Evolutionary conservation across 2,329 filamentous ascomycete species (phyloP).

Genomic region (Metarhizium guizhouense): DNA sequence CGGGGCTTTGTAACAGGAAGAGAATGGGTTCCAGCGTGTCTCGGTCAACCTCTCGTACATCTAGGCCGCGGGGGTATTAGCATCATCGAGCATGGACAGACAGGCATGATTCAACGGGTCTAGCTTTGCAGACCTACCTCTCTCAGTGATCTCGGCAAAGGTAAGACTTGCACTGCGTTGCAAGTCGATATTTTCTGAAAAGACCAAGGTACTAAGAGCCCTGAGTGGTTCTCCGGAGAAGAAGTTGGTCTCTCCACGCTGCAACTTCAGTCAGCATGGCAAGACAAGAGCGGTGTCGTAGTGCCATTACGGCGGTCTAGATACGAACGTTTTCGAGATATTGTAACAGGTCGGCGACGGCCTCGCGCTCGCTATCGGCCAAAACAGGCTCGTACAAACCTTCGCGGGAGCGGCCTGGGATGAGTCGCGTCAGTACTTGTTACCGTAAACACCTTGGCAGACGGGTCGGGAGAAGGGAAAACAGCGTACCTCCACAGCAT

Average conservation of each 20-base stretch:
- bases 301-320: not conserved
- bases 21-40: conserved; percentile 94
- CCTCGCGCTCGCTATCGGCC: conserved; percentile 92
- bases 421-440: conserved; percentile 18
- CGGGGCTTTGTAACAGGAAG: conserved; percentile 85
- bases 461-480: not conserved
- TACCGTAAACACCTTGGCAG: conserved; percentile 2
- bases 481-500: conserved; percentile 43
- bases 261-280: conserved; percentile 9
- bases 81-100: not conserved
- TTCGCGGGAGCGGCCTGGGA: conserved; percentile 64
- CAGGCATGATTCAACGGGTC: not conserved
- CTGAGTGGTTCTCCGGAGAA: conserved; percentile 92
- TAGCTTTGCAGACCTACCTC: conserved; percentile 53
- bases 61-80: conserved; percentile 34
- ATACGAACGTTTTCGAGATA: conserved; percentile 86
- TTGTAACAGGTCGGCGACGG: conserved; percentile 87
- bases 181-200: conserved; percentile 96
- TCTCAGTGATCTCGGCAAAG: conserved; percentile 96
- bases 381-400: conserved; percentile 78
- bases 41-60: conserved; percentile 92
- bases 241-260: conserved; percentile 97
- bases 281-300: not conserved
- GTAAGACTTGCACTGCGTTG: conserved; percentile 96
- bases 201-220: conserved; percentile 90